Evolutionary conservation across 1,284 basidiomycete species (phyloP).

Genomic region (Clitocybe nebularis): DNA sequence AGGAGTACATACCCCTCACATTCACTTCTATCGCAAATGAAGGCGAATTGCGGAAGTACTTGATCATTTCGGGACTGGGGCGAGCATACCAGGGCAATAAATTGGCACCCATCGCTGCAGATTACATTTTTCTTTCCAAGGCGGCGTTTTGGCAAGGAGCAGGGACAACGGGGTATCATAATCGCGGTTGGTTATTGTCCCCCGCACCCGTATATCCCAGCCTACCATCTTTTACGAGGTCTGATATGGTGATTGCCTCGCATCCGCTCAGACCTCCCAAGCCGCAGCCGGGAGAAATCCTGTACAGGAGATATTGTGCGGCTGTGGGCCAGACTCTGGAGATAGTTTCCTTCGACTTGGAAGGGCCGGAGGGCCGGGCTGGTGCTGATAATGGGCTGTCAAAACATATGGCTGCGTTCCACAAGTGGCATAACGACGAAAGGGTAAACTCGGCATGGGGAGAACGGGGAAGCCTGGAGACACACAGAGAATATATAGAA

Average conservation of each 20-base stretch:
- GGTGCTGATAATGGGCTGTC: constrained; percentile 15
- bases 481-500: constrained; percentile 44
- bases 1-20: constrained; percentile 26
- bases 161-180: constrained; percentile 36
- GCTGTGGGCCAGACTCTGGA: constrained; percentile 39
- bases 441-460: constrained; percentile 49
- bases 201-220: constrained; percentile 33
- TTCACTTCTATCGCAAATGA: constrained; percentile 17
- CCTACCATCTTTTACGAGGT: constrained; percentile 43
- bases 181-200: constrained; percentile 37
- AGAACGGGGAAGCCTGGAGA: constrained; percentile 44
- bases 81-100: constrained; percentile 14
- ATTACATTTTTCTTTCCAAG: constrained; percentile 38
- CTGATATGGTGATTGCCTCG: constrained; percentile 40
- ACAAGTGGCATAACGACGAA: constrained; percentile 50
- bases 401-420: constrained; percentile 43
- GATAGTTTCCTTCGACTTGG: constrained; percentile 41
- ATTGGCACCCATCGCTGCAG: constrained; percentile 9
- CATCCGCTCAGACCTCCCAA: constrained; percentile 56
- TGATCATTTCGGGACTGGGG: constrained; percentile 25
- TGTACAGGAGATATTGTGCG: constrained; percentile 48
- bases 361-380: constrained; percentile 17
- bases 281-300: constrained; percentile 37
- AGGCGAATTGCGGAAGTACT: constrained; percentile 22
- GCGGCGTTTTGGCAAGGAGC: constrained; percentile 54